Percentiles rank a stretch among this genome's conserved stretches.
phyloP scores from a whole-genome alignment of 495 filamentous ascomycete species.

The Trichoderma reesei region DNA sequence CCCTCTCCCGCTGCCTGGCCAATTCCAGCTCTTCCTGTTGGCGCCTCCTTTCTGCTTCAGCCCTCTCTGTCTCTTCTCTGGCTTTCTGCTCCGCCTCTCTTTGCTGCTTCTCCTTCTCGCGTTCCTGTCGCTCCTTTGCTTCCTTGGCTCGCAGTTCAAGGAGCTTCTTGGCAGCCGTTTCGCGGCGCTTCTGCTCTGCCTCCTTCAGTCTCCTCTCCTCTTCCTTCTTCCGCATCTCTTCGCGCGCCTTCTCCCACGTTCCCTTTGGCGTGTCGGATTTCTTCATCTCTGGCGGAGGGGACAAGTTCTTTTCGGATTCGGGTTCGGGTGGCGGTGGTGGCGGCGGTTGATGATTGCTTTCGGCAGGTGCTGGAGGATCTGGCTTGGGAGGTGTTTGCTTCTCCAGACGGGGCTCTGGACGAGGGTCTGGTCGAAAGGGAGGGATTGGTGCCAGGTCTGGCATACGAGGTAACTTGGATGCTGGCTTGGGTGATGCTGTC shows the following conservation, averaged over 20 bases:
- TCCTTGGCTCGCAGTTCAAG: conserved; percentile 51
- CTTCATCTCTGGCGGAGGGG: conserved; percentile 18
- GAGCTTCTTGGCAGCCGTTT: conserved; percentile 41
- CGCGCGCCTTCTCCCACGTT: conserved; percentile 60
- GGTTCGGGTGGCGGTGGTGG: conserved; percentile 24
- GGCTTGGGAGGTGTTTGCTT: conserved; percentile 6
- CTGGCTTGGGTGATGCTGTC: neutral
- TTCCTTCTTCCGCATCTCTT: conserved; percentile 54
- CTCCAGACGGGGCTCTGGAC: no score
- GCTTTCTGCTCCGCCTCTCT: conserved; percentile 27
- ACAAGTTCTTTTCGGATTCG: conserved; percentile 23
- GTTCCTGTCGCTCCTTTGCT: conserved; percentile 43
- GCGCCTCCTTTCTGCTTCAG: conserved; percentile 36
- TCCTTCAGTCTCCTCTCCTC: conserved; percentile 50
- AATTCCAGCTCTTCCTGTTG: conserved; percentile 19
- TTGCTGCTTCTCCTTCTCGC: conserved; percentile 36
- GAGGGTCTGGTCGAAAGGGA: neutral
- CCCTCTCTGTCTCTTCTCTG: conserved; percentile 28
- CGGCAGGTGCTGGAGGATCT: conserved; percentile 19
- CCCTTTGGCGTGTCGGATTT: conserved; percentile 30
- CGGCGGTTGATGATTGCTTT: conserved; percentile 20
- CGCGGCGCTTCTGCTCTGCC: conserved; percentile 36
- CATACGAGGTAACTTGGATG: neutral
- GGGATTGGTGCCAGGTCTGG: conserved; percentile 1
- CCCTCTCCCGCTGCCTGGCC: conserved; percentile 24